Conservation (phyloP, 495 filamentous ascomycete species). For the Neurospora sp. region DNA sequence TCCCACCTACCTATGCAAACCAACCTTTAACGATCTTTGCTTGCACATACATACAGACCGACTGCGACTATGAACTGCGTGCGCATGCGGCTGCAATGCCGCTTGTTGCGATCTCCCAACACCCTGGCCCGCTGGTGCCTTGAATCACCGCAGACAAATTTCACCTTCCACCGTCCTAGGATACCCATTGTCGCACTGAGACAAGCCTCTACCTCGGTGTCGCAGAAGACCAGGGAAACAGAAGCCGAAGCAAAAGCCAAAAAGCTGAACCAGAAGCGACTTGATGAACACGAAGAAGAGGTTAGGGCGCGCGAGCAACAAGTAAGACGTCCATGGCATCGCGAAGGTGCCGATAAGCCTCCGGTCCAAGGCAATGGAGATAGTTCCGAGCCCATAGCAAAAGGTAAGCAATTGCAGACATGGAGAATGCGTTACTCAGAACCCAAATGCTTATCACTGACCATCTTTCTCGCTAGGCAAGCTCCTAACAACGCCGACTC, state of each 20-base stretch:
- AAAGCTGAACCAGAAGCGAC: conserved; percentile 25
- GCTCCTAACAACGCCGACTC: conserved; percentile 80
- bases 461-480: conserved; percentile 47
- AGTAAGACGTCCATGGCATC: conserved; percentile 54
- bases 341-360: conserved; percentile 51
- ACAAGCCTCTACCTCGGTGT: conserved; percentile 1
- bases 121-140: background rate
- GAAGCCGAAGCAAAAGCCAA: conserved; percentile 23
- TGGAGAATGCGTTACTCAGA: background rate
- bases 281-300: conserved; percentile 29
- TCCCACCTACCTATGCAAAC: background rate
- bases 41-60: background rate
- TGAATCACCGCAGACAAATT: background rate
- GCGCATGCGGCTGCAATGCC: conserved; percentile 10
- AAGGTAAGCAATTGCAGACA: conserved; percentile 36
- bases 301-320: conserved; percentile 22
- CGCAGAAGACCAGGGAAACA: background rate
- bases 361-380: conserved; percentile 34
- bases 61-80: conserved; percentile 12
- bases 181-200: background rate
- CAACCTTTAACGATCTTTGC: background rate
- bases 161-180: background rate
- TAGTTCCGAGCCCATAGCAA: conserved; percentile 47
- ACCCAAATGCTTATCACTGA: background rate
- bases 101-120: background rate